A percentile compares a stretch with the other conserved stretches of the same genome.
phyloP scores from a whole-genome alignment of 1,139 yeast genomes.

The Magnusiomyces paraingens region DNA sequence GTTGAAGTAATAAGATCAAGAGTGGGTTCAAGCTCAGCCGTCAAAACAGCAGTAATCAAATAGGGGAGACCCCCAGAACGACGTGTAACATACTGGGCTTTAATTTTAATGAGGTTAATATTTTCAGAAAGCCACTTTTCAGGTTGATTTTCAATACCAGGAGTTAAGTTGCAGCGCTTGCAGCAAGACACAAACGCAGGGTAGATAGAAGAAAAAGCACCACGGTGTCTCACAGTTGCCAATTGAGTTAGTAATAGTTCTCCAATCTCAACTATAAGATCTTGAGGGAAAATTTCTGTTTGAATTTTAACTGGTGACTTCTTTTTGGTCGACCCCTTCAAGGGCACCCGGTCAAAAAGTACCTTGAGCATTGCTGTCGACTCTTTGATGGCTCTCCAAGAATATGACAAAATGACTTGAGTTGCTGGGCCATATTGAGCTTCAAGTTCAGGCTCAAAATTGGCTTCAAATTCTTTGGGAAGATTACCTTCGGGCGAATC shows the following conservation, averaged over 20 bases:
- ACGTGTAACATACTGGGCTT: conserved; percentile 68
- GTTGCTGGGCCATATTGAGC: conserved; percentile 46
- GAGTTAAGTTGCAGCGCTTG: conserved; percentile 39
- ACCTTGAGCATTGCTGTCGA: conserved; percentile 50
- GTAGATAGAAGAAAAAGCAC: conserved; percentile 82
- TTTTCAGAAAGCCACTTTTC: conserved; percentile 50
- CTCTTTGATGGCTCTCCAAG: conserved; percentile 85
- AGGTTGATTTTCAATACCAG: conserved; percentile 38
- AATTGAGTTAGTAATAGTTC: conserved; percentile 57
- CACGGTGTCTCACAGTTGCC: conserved; percentile 73
- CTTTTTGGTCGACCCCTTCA: conserved; percentile 10
- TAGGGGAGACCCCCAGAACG: conserved; percentile 90
- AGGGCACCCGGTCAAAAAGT: conserved; percentile 34
- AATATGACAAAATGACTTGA: conserved; percentile 59
- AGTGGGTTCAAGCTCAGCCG: conserved; percentile 38
- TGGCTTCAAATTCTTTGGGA: conserved; percentile 40
- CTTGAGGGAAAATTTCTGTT: conserved; percentile 20
- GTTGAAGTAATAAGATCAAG: conserved; percentile 42
- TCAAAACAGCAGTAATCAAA: conserved; percentile 63
- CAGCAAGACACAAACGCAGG: conserved; percentile 71
- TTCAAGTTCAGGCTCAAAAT: conserved; percentile 34
- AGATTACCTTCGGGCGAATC: conserved; percentile 63
- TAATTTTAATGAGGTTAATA: conserved; percentile 46
- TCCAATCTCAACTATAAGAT: conserved; percentile 40
- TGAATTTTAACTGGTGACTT: neutral